Evolutionary conservation across 805 yeast genomes (phyloP).

Genomic region (Saturnispora zaruensis): DNA sequence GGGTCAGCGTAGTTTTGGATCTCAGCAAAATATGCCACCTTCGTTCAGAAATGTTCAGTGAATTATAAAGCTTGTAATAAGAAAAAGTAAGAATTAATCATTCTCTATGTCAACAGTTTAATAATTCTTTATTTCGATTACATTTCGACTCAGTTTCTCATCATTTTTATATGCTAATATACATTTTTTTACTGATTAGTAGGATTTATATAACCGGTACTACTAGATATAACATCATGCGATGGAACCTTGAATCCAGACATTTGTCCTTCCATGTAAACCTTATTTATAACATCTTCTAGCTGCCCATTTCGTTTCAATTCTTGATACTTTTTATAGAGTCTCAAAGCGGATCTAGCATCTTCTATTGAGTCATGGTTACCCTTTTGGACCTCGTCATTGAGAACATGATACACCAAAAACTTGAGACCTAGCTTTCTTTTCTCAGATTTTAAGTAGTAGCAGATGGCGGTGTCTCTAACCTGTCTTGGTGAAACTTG

Average conservation of each 20-base stretch:
- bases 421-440: slow-evolving; percentile 79
- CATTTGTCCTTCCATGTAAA: slow-evolving; percentile 64
- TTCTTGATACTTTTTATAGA: slow-evolving; percentile 66
- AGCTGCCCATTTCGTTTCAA: slow-evolving; percentile 50
- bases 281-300: slow-evolving; percentile 50
- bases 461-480: slow-evolving; percentile 79
- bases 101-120: not conserved
- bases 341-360: slow-evolving; percentile 73
- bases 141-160: not conserved
- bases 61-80: not conserved
- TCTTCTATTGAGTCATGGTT: slow-evolving; percentile 98
- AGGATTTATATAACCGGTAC: not conserved
- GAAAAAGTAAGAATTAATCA: not conserved
- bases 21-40: not conserved
- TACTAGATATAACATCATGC: not conserved
- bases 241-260: slow-evolving; percentile 45
- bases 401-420: slow-evolving; percentile 70
- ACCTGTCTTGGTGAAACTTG: slow-evolving; percentile 82
- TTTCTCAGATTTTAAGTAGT: slow-evolving; percentile 63
- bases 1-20: slow-evolving; percentile 9
- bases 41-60: not conserved
- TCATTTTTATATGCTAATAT: slow-evolving; percentile 3
- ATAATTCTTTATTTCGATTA: not conserved
- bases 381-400: slow-evolving; percentile 74
- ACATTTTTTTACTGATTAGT: slow-evolving; percentile 1